phyloP scores from a whole-genome alignment of 2,329 filamentous ascomycete genomes.

The Mariannaea sp. region DNA sequence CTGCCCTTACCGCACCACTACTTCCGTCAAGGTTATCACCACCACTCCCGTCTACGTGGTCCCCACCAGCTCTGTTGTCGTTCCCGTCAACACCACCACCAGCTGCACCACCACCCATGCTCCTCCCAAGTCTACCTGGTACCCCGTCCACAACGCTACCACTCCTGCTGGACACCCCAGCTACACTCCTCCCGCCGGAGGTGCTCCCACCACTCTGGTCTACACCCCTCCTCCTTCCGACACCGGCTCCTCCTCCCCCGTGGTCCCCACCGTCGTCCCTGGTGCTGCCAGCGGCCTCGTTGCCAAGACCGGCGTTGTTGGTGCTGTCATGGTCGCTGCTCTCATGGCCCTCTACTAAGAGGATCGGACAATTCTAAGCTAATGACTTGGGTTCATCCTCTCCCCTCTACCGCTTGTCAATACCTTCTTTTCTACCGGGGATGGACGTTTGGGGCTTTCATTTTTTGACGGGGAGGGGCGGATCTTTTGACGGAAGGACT shows the following conservation, averaged over 20 bases:
- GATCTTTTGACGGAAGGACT: slow-evolving; percentile 12
- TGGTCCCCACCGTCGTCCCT: slow-evolving; percentile 32
- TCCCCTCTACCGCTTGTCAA: slow-evolving; percentile 32
- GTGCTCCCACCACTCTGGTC: slow-evolving; percentile 26
- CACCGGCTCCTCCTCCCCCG: slow-evolving; percentile 21
- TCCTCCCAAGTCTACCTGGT: slow-evolving; percentile 32
- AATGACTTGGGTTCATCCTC: slow-evolving; percentile 8
- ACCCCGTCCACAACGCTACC: slow-evolving; percentile 35
- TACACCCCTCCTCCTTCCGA: slow-evolving; percentile 19
- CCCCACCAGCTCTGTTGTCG: slow-evolving; percentile 26
- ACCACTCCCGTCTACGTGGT: slow-evolving; percentile 32
- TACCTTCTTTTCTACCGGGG: slow-evolving; percentile 36
- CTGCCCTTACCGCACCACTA: slow-evolving; percentile 47
- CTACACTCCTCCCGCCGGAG: slow-evolving; percentile 20
- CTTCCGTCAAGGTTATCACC: slow-evolving; percentile 25
- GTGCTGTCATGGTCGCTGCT: slow-evolving; percentile 47
- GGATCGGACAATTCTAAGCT: not conserved
- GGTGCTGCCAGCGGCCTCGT: slow-evolving; percentile 44
- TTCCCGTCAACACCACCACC: slow-evolving; percentile 33
- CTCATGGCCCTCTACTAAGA: slow-evolving; percentile 45
- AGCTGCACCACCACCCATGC: slow-evolving; percentile 30
- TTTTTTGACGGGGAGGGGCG: slow-evolving; percentile 16
- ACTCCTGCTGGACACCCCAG: slow-evolving; percentile 32
- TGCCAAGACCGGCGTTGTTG: slow-evolving; percentile 48
- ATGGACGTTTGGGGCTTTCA: slow-evolving; percentile 41